Evolutionary conservation across 1,284 basidiomycete species (phyloP).

Genomic region (Apiotrichum domesticum): DNA sequence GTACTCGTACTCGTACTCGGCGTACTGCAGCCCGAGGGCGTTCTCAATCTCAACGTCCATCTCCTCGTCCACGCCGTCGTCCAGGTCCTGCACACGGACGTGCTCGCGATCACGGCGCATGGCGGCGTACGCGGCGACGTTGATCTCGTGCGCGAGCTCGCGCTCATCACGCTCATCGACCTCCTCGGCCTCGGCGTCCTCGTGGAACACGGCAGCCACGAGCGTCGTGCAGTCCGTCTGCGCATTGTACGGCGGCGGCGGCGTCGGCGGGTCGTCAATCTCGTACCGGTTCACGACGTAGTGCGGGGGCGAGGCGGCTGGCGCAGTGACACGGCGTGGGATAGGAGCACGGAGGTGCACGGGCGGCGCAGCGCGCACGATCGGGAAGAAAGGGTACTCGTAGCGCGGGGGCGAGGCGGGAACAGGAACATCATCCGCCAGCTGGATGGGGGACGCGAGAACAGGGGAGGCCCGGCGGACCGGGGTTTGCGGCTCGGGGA

Average conservation of each 20-base stretch:
- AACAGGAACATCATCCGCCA: not conserved
- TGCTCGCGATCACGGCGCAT: too few species aligned
- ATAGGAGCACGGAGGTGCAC: not conserved
- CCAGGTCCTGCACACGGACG: too few species aligned
- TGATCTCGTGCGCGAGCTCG: too few species aligned
- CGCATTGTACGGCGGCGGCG: constrained; percentile 42
- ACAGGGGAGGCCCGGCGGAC: too few species aligned
- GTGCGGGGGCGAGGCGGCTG: constrained; percentile 11
- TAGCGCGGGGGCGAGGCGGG: constrained; percentile 7
- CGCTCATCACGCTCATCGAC: too few species aligned
- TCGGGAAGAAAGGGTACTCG: constrained; percentile 12
- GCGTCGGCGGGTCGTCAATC: constrained; percentile 22
- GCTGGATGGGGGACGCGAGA: not conserved
- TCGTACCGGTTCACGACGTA: constrained; percentile 2
- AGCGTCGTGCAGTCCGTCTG: constrained; percentile 26
- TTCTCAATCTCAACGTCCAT: too few species aligned
- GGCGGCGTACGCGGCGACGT: too few species aligned
- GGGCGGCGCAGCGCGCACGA: constrained; percentile 4
- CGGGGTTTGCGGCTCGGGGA: too few species aligned
- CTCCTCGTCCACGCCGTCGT: too few species aligned
- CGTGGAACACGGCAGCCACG: constrained; percentile 22
- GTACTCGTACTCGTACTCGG: too few species aligned
- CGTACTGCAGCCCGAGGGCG: too few species aligned
- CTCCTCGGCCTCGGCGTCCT: too few species aligned
- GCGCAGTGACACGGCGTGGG: not conserved